Evolutionary conservation across 192 early-diverging fungal species (phyloP).

Genomic region (Mortierella hygrophila): DNA sequence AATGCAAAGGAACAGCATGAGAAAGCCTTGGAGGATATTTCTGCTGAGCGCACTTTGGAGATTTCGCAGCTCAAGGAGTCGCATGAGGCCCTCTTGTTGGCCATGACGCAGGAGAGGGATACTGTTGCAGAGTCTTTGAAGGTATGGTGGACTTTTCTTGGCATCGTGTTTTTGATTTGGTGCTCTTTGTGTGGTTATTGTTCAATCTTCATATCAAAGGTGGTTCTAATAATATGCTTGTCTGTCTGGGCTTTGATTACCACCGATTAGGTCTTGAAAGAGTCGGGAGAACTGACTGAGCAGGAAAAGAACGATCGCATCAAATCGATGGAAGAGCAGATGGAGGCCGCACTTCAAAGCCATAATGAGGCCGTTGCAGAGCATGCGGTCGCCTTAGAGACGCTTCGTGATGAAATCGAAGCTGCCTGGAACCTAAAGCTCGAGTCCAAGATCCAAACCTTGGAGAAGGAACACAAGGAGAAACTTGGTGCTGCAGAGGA

Average conservation of each 20-base stretch:
- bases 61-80: conserved; percentile 34
- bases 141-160: conserved; percentile 9
- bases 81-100: conserved; percentile 17
- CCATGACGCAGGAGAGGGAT: conserved; percentile 33
- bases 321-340: conserved; percentile 25
- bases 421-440: conserved; percentile 26
- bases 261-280: conserved; percentile 28
- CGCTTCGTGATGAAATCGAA: conserved; percentile 29
- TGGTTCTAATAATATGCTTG: background rate
- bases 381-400: conserved; percentile 30
- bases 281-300: conserved; percentile 28
- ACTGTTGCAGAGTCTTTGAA: conserved; percentile 16
- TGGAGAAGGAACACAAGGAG: conserved; percentile 23
- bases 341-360: conserved; percentile 8
- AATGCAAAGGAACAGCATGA: conserved; percentile 30
- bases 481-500: conserved; percentile 10
- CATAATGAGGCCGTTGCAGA: conserved; percentile 5
- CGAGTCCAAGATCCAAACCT: conserved; percentile 23
- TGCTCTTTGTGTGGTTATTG: background rate
- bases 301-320: conserved; percentile 23
- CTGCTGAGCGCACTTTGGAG: conserved; percentile 18
- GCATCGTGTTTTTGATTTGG: background rate
- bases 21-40: conserved; percentile 27
- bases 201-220: background rate
- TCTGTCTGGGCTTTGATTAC: background rate